A percentile compares a stretch with the other conserved stretches of the same genome.
Evolutionary conservation across 805 yeast genomes (phyloP).

Genomic region (Suhomyces emberorum): DNA sequence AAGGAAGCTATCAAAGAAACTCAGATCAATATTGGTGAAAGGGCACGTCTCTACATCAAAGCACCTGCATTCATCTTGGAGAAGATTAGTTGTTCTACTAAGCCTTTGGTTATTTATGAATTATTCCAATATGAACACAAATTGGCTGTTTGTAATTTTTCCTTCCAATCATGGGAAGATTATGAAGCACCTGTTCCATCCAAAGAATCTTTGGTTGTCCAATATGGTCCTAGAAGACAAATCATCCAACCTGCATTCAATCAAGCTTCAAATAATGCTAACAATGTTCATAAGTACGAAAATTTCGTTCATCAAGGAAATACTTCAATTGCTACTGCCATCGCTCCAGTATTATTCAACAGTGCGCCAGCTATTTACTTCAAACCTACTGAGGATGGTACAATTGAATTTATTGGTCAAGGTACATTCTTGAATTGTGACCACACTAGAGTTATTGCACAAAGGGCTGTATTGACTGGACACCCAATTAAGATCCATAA

Average conservation of each 20-base stretch:
- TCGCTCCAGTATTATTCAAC: slow-evolving; percentile 83
- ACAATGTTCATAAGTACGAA: slow-evolving; percentile 84
- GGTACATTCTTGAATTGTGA: slow-evolving; percentile 89
- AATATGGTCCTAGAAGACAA: slow-evolving; percentile 91
- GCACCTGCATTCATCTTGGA: slow-evolving; percentile 50
- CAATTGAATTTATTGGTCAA: slow-evolving; percentile 73
- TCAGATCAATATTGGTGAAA: slow-evolving; percentile 54
- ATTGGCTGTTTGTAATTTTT: slow-evolving; percentile 74
- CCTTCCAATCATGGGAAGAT: slow-evolving; percentile 86
- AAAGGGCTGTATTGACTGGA: slow-evolving; percentile 88
- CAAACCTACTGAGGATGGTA: slow-evolving; percentile 51
- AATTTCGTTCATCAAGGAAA: slow-evolving; percentile 76
- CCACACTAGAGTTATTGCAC: slow-evolving; percentile 78
- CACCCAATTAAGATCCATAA: slow-evolving; percentile 95
- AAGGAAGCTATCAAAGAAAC: slow-evolving; percentile 54
- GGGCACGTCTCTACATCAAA: slow-evolving; percentile 55
- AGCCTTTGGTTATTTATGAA: slow-evolving; percentile 67
- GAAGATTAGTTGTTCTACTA: slow-evolving; percentile 37
- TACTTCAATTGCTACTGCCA: slow-evolving; percentile 72
- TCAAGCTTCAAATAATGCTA: slow-evolving; percentile 69
- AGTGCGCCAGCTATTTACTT: slow-evolving; percentile 83
- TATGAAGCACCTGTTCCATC: slow-evolving; percentile 82
- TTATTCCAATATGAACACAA: slow-evolving; percentile 85
- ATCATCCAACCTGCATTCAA: slow-evolving; percentile 80
- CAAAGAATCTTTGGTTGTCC: slow-evolving; percentile 77